Base-by-base conservation (phyloP, 257 asterid species). In the Fraxinus pennsylvanica region DNA sequence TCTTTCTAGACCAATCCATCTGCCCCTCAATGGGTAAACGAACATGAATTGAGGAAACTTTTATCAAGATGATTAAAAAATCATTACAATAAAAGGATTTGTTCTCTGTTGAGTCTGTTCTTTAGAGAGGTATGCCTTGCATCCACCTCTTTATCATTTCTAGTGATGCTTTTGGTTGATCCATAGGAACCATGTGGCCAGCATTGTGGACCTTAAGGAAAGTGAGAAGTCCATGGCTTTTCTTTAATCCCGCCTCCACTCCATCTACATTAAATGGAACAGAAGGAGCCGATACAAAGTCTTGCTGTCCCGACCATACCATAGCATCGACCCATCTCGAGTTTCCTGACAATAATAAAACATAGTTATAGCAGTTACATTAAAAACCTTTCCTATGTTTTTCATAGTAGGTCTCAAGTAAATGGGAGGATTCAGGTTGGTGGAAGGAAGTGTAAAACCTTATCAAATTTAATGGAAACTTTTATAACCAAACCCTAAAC, bases 111-210 rank as follows among this genome's bases (percentile, higher is more conserved):
- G 27, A 25, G 27, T 25, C 27, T 25, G 8, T 67, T 35, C 14
- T 63, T 76, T 73, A 76, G 1, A 76, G 66, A 25, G 82, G 74
- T 33, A 61, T 78, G 36, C 86, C 88, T 61, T 83, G 87, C 61
- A 81, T 86, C 97, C 97, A 93, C 70, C 89, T 84, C 61, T 70
- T 86, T 1, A 93, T 88, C 96, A 91, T 91, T 77, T 88, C 90
- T 1, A 89, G 81, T 27, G 96, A 78, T 5, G 87, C 89, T 82
- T 84, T 85, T 0, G 97, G 96, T 77, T 93, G 98, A 82, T 93
- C 98, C 97, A 91, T 91, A 0, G 98, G 98, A 78, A 91, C 94
- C 91, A 88, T 8, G 57, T 91, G 97, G 15, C 98, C 97, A 1
- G 98, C 92, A 79, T 89, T 79, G 30, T 81, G 72, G 39, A 93